phyloP scores from a whole-genome alignment of 208 protist genomes.

The Wallacemonas sp. region DNA sequence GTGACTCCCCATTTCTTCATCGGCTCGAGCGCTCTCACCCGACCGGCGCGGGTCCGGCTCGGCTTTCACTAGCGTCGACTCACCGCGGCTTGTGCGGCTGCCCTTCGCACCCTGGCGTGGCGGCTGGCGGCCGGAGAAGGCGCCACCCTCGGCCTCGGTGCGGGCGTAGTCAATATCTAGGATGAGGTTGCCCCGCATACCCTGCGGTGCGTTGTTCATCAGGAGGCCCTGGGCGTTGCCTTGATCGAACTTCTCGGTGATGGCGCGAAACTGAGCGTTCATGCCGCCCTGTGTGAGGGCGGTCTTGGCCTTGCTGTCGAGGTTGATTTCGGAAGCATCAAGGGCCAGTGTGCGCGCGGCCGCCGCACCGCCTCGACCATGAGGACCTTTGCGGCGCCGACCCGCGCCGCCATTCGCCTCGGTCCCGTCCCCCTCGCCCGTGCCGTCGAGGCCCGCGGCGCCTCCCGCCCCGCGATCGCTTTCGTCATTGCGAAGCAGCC shows the following conservation, averaged over 20 bases:
- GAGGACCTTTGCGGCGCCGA: not conserved
- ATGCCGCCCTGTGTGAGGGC: constrained; percentile 71
- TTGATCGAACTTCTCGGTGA: constrained; percentile 91
- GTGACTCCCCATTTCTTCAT: not conserved
- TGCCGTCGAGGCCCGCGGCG: constrained; percentile 18
- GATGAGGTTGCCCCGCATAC: constrained; percentile 75
- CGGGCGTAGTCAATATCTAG: constrained; percentile 84
- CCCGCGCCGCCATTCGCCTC: constrained; percentile 9
- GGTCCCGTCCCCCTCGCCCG: constrained; percentile 12
- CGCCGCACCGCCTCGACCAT: constrained; percentile 7
- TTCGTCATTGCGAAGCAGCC: constrained; percentile 80
- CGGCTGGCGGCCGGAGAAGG: constrained; percentile 8
- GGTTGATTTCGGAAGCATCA: constrained; percentile 80
- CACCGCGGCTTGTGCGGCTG: not conserved
- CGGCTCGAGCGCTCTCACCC: not conserved
- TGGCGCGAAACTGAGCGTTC: constrained; percentile 86
- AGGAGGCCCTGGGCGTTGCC: constrained; percentile 86
- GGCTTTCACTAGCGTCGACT: not conserved
- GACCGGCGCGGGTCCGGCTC: no score
- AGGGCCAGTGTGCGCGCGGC: constrained; percentile 72
- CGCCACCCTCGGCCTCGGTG: constrained; percentile 17
- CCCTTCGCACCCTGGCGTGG: not conserved
- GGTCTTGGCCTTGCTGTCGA: constrained; percentile 66
- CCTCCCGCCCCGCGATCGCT: constrained; percentile 8
- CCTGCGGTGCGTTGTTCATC: constrained; percentile 82